Conservation (phyloP, 2,329 filamentous ascomycete genomes). For the Pseudogymnoascus sp. region DNA sequence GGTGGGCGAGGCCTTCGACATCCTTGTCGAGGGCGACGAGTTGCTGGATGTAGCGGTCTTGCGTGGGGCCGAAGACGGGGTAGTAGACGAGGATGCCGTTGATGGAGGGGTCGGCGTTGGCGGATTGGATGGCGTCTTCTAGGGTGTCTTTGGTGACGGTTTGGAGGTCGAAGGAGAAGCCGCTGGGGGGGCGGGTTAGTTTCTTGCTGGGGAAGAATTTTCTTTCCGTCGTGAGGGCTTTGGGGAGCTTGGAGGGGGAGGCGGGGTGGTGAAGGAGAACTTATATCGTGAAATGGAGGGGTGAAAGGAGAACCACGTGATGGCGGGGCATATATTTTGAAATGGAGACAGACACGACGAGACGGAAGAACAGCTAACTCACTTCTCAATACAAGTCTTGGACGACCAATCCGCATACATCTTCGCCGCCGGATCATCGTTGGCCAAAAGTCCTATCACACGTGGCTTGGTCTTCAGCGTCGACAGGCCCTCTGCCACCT, state of each 20-base stretch:
- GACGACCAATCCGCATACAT: constrained; percentile 97
- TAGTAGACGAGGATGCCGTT: constrained; percentile 97
- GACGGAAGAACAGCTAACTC: constrained; percentile 48
- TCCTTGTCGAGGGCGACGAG: constrained; percentile 87
- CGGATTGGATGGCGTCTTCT: constrained; percentile 79
- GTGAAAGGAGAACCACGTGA: not conserved
- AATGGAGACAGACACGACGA: not conserved
- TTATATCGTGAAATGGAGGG: not conserved
- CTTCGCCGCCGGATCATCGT: constrained; percentile 79
- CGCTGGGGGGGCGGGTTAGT: constrained; percentile 45
- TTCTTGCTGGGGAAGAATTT: too few relatives aligned
- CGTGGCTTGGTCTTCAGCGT: constrained; percentile 68
- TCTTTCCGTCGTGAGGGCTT: too few relatives aligned
- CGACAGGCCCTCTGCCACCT: constrained; percentile 70
- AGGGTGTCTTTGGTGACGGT: constrained; percentile 80
- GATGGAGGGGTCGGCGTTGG: constrained; percentile 70
- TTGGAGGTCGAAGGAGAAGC: constrained; percentile 82
- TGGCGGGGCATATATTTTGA: not conserved
- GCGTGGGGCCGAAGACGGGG: constrained; percentile 80
- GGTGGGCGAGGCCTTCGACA: constrained; percentile 89
- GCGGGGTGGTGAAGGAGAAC: too few relatives aligned
- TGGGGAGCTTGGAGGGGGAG: too few relatives aligned
- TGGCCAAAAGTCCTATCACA: constrained; percentile 87
- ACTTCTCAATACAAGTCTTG: constrained; percentile 96
- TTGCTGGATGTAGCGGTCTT: constrained; percentile 95